These are phyloP conservation scores for Nakazawaea peltata DNA, from an alignment of 805 yeast genomes.

Conservation along the genomic window DNA sequence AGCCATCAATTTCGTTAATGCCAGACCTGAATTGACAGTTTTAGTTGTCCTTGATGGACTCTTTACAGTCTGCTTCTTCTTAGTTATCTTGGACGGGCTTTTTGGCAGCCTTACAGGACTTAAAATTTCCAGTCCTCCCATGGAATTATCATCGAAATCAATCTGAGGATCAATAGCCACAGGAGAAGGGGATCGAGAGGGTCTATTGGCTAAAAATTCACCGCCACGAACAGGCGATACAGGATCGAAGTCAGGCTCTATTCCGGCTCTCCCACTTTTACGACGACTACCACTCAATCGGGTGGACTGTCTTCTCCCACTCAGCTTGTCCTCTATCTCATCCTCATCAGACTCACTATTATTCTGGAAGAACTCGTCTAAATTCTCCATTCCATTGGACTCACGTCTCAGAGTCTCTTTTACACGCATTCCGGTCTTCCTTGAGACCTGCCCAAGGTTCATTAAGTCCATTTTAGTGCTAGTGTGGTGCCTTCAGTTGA, in stretches of 20 bases:
- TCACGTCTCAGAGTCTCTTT: slow-evolving; percentile 41
- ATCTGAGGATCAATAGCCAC: no score
- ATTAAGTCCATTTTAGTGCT: slow-evolving; percentile 25
- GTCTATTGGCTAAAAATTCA: neutral
- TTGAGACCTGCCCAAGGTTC: slow-evolving; percentile 49
- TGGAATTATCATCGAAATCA: no score
- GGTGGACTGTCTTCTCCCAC: slow-evolving; percentile 10
- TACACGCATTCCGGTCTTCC: slow-evolving; percentile 58
- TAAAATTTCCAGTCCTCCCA: slow-evolving; percentile 10
- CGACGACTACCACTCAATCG: neutral
- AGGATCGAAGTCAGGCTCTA: slow-evolving; percentile 4
- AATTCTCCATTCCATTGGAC: slow-evolving; percentile 56
- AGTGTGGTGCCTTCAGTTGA: no score
- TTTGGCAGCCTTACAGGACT: slow-evolving; percentile 11
- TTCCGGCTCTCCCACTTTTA: neutral
- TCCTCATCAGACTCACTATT: slow-evolving; percentile 13
- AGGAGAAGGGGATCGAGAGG: no score
- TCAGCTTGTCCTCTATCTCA: slow-evolving; percentile 16
- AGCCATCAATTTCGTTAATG: slow-evolving; percentile 27
- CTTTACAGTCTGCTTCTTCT: slow-evolving; percentile 10
- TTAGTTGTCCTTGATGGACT: slow-evolving; percentile 3
- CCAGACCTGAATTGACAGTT: slow-evolving; percentile 10
- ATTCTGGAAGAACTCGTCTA: slow-evolving; percentile 52
- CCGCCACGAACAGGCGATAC: slow-evolving; percentile 7
- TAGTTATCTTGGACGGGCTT: slow-evolving; percentile 4